Base-by-base conservation (phyloP, 2,329 filamentous ascomycete species). In the Claviceps cyperi region DNA sequence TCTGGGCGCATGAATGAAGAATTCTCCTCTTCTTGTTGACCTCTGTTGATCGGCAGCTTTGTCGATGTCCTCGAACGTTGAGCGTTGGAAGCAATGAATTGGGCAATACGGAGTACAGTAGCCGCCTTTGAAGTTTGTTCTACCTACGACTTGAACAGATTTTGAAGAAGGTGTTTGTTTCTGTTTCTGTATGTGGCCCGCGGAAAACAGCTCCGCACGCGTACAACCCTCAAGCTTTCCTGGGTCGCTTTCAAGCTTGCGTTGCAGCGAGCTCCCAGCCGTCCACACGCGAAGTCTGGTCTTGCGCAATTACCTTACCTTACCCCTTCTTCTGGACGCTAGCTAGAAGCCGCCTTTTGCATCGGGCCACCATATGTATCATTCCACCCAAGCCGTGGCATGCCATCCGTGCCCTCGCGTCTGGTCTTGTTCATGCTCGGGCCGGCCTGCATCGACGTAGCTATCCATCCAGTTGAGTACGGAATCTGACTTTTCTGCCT, bases 371-470 rank as follows among this genome's bases (percentile, higher is more conserved):
- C 47, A 47, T 28, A 40, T 50, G 48, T 17, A 50, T 46, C 46
- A 46, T 50, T 21, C 36, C 51, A 50, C 48, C 17, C 41, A 43
- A 44, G 48, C 48, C 41, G 36, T 41, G 40, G 24, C 37, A 40
- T 52, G 36, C 21, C 47, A 48, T 50, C 51, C 41, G 48, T 47
- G 48, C 44, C 48, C 51, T 51, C 43, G 43, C 22, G 43, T 47
- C 50, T 39, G 47, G 39, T 51, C 39, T 24, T 19, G 47, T 32
- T 32, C 17, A 45, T 52, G 35, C 28, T 44, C 50, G 32, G 48
- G 32, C 21, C 38, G 22, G 37, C 17, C 37, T 19, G 47, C 17
- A 44, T 14, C 14, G 37, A 5, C 47, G 22, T 21, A 47, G 38
- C 50, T 21, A 43, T 44, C 21, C 43, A 40, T 38, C 17, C 47